Evolutionary conservation across 169 alveolate species (phyloP).

Genomic region (Cryptosporidium viatorum): DNA sequence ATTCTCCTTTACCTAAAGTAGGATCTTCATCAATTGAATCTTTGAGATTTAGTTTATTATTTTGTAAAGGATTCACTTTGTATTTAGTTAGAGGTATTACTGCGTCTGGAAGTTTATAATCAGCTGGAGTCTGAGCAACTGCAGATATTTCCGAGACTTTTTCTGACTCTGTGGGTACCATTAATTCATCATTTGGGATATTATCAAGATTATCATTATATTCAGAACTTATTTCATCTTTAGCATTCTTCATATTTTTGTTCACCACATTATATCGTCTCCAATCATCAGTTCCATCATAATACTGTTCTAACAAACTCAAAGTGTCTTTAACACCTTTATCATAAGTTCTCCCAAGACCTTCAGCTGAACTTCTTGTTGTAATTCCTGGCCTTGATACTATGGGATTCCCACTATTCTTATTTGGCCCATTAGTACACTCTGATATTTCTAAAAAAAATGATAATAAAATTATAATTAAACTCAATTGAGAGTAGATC

Average conservation of each 20-base stretch:
- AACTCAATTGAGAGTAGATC: background rate
- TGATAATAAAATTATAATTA: background rate
- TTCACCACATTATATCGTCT: slow-evolving; percentile 31
- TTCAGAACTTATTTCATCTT: background rate
- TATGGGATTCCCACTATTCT: background rate
- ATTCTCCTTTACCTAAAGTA: background rate
- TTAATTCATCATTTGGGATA: background rate
- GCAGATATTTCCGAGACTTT: slow-evolving; percentile 18
- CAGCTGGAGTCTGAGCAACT: slow-evolving; percentile 74
- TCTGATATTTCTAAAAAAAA: background rate
- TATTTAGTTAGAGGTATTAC: slow-evolving; percentile 39
- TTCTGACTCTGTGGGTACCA: background rate
- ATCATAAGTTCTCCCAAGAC: slow-evolving; percentile 72
- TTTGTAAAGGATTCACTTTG: background rate
- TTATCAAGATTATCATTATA: background rate
- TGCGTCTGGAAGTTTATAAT: slow-evolving; percentile 62
- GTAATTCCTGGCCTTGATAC: slow-evolving; percentile 64
- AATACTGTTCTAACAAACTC: slow-evolving; percentile 18
- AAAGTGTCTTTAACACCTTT: slow-evolving; percentile 66
- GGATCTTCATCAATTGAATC: slow-evolving; percentile 5
- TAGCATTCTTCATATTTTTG: background rate
- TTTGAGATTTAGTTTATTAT: background rate
- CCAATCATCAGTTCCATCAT: slow-evolving; percentile 64
- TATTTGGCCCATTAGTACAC: background rate
- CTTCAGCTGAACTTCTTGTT: slow-evolving; percentile 49